Evolutionary conservation across 2,329 filamentous ascomycete species (phyloP).

Genomic region (Penicillium sp.): DNA sequence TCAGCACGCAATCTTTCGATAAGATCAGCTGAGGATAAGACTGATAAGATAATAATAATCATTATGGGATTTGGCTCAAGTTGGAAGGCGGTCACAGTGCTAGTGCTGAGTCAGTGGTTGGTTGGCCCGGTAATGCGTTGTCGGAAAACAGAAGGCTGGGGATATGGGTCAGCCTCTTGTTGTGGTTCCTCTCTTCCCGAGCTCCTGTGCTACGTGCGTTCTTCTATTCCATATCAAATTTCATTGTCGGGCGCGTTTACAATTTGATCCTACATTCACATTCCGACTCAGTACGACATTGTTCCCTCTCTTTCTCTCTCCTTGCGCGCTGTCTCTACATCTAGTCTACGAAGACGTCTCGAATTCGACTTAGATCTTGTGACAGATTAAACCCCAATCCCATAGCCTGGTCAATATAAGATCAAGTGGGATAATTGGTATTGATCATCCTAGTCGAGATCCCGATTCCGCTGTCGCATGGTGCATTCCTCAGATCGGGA

Average conservation of each 20-base stretch:
- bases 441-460: constrained; percentile 14
- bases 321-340: constrained; percentile 3
- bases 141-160: constrained; percentile 41
- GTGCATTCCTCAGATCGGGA: constrained; percentile 45
- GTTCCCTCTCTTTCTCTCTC: constrained; percentile 1
- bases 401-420: constrained; percentile 1
- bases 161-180: constrained; percentile 24
- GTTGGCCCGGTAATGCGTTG: constrained; percentile 44
- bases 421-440: constrained; percentile 1
- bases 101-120: constrained; percentile 27
- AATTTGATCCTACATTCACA: constrained; percentile 6
- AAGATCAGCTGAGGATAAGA: constrained; percentile 25
- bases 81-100: constrained; percentile 24
- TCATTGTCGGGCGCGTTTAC: constrained; percentile 10
- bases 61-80: not conserved
- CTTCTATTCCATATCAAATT: constrained; percentile 10
- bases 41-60: not conserved
- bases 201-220: constrained; percentile 14
- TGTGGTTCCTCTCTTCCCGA: constrained; percentile 17
- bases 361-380: constrained; percentile 1
- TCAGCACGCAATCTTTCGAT: constrained; percentile 18
- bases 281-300: constrained; percentile 13
- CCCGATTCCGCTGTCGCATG: constrained; percentile 35
- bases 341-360: not conserved
- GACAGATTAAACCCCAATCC: not conserved